These are phyloP conservation scores for Cenococcum geophilum DNA, from an alignment of 495 filamentous ascomycete genomes.

Conservation along the genomic window DNA sequence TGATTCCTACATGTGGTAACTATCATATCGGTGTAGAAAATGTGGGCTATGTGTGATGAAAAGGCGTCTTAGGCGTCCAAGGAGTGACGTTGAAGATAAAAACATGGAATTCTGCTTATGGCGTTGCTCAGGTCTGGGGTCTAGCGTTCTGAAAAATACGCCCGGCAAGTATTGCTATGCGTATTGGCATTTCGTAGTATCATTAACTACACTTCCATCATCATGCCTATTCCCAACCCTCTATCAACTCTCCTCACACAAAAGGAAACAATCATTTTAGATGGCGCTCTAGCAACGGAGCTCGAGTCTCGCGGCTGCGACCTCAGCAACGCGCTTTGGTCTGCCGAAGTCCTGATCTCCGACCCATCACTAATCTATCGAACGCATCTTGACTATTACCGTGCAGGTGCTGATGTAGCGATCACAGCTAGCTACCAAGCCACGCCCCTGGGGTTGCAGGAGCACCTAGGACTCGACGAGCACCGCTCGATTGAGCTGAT, in stretches of 20 bases:
- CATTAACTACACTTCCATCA: too few species aligned
- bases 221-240: neutral
- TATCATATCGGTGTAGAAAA: too few species aligned
- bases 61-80: too few species aligned
- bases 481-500: constrained; percentile 24
- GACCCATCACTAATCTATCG: constrained; percentile 26
- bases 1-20: too few species aligned
- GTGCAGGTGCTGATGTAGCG: constrained; percentile 34
- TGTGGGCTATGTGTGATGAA: too few species aligned
- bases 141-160: too few species aligned
- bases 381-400: constrained; percentile 34
- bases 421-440: constrained; percentile 39
- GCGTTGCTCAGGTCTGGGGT: too few species aligned
- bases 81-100: too few species aligned
- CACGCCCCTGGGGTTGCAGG: constrained; percentile 26
- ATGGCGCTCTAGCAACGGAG: constrained; percentile 37
- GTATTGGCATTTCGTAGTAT: too few species aligned
- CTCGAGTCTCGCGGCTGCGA: constrained; percentile 33
- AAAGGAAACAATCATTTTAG: constrained; percentile 24
- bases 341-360: constrained; percentile 28
- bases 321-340: constrained; percentile 34
- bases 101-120: too few species aligned
- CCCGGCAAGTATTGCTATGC: too few species aligned
- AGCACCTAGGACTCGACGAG: constrained; percentile 24
- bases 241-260: neutral